Conservation (phyloP, 345 rosid genomes). For the Microcos paniculata region DNA sequence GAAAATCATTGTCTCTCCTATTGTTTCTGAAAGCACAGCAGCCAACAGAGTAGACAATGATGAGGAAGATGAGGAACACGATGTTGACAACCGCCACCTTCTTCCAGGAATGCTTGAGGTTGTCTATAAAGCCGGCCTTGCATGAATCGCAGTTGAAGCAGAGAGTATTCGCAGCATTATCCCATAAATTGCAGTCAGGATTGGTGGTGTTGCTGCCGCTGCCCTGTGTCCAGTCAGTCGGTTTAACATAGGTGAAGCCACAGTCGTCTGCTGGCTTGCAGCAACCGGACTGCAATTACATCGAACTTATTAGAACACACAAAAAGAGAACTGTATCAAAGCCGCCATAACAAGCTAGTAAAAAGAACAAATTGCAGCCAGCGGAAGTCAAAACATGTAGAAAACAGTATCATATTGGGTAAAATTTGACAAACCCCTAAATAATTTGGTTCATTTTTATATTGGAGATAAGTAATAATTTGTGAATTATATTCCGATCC, state of each 20-base stretch:
- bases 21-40: conserved; percentile 89
- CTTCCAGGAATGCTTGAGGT: conserved; percentile 74
- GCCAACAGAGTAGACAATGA: conserved; percentile 66
- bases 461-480: background rate
- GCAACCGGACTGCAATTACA: conserved; percentile 71
- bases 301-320: background rate
- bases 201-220: conserved; percentile 25
- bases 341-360: background rate
- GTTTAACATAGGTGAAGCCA: conserved; percentile 49
- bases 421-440: background rate
- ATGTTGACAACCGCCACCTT: conserved; percentile 64
- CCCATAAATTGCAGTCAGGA: conserved; percentile 64
- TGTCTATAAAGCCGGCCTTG: conserved; percentile 85
- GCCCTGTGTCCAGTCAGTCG: conserved; percentile 57
- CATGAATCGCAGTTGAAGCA: conserved; percentile 83
- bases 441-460: no score
- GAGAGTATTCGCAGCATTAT: conserved; percentile 28
- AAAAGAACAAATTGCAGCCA: background rate
- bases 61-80: conserved; percentile 68
- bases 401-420: background rate
- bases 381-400: background rate
- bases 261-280: conserved; percentile 90
- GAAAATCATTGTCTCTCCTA: conserved; percentile 45
- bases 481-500: background rate
- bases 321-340: background rate